phyloP scores from a whole-genome alignment of 2,329 filamentous ascomycete species.

The Gremmenia infestans region DNA sequence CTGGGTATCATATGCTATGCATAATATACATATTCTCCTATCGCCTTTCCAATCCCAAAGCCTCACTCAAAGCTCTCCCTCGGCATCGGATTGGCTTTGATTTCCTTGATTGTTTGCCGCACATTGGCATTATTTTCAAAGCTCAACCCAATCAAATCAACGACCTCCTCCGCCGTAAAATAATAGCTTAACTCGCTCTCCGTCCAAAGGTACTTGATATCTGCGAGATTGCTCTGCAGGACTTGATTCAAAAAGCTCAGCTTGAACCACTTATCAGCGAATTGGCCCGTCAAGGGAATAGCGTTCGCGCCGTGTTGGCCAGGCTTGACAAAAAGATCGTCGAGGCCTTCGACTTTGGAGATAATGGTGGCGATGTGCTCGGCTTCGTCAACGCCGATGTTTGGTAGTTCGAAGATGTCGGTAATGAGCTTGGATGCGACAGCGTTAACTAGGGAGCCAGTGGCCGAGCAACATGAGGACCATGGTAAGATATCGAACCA shows the following conservation, averaged over 20 bases:
- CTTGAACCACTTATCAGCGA: conserved; percentile 56
- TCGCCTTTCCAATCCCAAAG: too few species aligned
- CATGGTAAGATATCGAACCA: conserved; percentile 56
- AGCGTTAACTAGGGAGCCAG: conserved; percentile 55
- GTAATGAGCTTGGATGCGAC: conserved; percentile 55
- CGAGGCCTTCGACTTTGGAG: conserved; percentile 50
- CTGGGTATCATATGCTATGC: too few species aligned
- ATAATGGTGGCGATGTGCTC: conserved; percentile 57
- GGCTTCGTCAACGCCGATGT: conserved; percentile 59
- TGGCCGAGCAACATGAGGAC: conserved; percentile 58
- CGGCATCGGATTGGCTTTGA: conserved; percentile 47
- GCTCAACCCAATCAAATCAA: conserved; percentile 58
- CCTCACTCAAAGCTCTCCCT: not conserved
- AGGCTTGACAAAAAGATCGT: conserved; percentile 52
- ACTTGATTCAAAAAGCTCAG: conserved; percentile 61
- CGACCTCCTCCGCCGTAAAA: conserved; percentile 55
- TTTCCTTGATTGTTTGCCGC: conserved; percentile 53
- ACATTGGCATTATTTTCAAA: conserved; percentile 58
- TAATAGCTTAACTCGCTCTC: conserved; percentile 62
- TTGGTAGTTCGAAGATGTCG: conserved; percentile 57
- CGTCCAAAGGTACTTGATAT: conserved; percentile 59
- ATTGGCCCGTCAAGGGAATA: conserved; percentile 51
- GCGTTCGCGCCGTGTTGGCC: conserved; percentile 2
- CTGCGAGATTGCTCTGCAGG: conserved; percentile 60
- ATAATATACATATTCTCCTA: too few species aligned